phyloP scores from a whole-genome alignment of 495 filamentous ascomycete species.

The Hamigera avellanea region DNA sequence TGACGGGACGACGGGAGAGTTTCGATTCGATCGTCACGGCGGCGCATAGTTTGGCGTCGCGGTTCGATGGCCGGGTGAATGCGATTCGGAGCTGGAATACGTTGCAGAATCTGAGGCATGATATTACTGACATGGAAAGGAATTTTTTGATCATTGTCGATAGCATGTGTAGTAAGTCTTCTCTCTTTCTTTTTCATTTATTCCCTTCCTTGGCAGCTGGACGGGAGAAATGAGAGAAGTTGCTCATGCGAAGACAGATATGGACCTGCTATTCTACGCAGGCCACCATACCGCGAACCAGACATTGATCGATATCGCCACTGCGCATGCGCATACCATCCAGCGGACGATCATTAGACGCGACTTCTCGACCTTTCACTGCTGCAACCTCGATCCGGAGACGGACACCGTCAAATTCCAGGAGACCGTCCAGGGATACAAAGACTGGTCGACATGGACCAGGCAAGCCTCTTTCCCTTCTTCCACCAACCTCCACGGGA shows the following conservation, averaged over 20 bases:
- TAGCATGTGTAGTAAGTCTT: conserved; percentile 26
- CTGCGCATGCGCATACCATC: conserved; percentile 21
- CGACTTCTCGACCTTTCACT: conserved; percentile 26
- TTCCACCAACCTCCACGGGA: too few relatives aligned
- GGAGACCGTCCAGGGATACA: conserved; percentile 30
- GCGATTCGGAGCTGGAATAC: conserved; percentile 31
- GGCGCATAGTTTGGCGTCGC: conserved; percentile 20
- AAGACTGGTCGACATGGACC: conserved; percentile 28
- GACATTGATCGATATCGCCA: conserved; percentile 20
- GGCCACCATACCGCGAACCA: conserved; percentile 14
- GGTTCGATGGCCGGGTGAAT: conserved; percentile 19
- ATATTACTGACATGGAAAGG: conserved; percentile 8
- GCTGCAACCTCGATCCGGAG: conserved; percentile 24
- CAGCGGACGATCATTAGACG: conserved; percentile 17
- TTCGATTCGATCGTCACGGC: conserved; percentile 18
- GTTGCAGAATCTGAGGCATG: conserved; percentile 1
- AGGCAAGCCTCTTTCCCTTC: too few relatives aligned
- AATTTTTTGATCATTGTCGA: conserved; percentile 32
- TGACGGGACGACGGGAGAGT: conserved; percentile 17
- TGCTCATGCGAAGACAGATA: conserved; percentile 6
- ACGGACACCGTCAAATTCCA: conserved; percentile 18
- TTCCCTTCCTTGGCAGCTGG: too few relatives aligned
- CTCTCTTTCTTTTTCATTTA: too few relatives aligned
- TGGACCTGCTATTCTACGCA: conserved; percentile 34
- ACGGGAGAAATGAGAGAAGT: too few relatives aligned